Evolutionary conservation across 257 asterid species (phyloP), one percentile per base, ranked within the genome.

Genomic region (Nicotiana otophora): DNA sequence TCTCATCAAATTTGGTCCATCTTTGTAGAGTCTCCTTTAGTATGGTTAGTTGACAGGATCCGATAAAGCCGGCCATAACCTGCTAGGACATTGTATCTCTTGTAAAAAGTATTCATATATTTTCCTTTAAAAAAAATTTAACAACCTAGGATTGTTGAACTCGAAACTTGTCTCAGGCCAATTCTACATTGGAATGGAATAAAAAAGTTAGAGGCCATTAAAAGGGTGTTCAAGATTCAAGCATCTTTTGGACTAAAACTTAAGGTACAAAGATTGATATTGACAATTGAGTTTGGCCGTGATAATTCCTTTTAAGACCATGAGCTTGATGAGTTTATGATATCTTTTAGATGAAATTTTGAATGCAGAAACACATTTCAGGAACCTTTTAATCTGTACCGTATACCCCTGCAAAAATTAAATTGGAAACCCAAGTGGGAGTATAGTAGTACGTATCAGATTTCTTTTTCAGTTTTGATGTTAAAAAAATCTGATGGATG

Each of bases 31-130:
- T 31, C 61, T 79, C 61, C 82, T 81, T 84, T 74, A 54, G 42
- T 54, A 63, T 85, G 82, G 85, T 84, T 85, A 82, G 68, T 46
- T 84, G 89, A 84, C 89, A 87, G 88, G 92, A 89, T 89, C 92
- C 92, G 86, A 16, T 85, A 87, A 85, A 84, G 83, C 85, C 90
- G 91, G 88, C 86, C 76, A 19, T 81, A 55, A 1, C 20, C 20
- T 15, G 19, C 20, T 16, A 16, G 61, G 51, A 42, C 12, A 8
- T 9, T 42, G 9, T 42, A 12, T 9, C 2, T 77, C 87, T 31
- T 70, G 72, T 61, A 54, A 7, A 42, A n/a, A 33, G 20, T 15
- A 2, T 14, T 46, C 19, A 55, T 26, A n/a, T 61, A 23, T 23
- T 62, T 57, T 57, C 26, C 80, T n/a, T 9, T 20, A 4, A 19